Evolutionary conservation across 495 filamentous ascomycete genomes (phyloP).

Genomic region (Penicillium maclennaniae): DNA sequence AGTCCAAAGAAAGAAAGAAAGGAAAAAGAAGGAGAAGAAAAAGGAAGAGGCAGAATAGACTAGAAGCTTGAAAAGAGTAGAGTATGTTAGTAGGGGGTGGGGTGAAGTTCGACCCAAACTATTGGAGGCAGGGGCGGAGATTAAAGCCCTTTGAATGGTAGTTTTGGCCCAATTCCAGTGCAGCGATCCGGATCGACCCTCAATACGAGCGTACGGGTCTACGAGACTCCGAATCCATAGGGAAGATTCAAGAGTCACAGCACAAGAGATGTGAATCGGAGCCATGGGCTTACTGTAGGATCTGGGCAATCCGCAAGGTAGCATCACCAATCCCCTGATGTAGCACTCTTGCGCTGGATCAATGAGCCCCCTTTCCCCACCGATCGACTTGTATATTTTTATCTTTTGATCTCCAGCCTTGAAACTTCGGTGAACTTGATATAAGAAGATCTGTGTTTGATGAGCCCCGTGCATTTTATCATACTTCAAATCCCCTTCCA

Average conservation of each 20-base stretch:
- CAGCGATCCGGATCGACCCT: conserved; percentile 13
- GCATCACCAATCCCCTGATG: conserved; percentile 2
- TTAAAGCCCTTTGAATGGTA: conserved; percentile 10
- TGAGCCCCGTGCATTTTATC: background rate
- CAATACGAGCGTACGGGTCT: conserved; percentile 5
- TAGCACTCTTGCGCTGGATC: conserved; percentile 2
- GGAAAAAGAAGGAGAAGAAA: background rate
- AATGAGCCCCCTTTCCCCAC: conserved; percentile 7
- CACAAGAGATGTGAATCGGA: background rate
- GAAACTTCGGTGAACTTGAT: conserved; percentile 14
- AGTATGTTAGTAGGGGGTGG: conserved; percentile 7
- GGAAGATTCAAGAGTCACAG: background rate
- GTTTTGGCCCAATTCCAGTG: conserved; percentile 2
- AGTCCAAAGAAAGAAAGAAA: background rate
- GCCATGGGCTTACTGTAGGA: conserved; percentile 1
- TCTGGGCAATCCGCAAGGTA: conserved; percentile 1
- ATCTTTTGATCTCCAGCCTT: conserved; percentile 15
- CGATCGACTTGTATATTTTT: conserved; percentile 17
- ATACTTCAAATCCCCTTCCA: background rate
- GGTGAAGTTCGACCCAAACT: conserved; percentile 21
- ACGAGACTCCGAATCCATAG: too few relatives aligned
- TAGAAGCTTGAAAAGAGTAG: background rate
- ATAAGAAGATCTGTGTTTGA: background rate
- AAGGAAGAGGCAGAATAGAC: background rate
- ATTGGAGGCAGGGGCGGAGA: conserved; percentile 27